Conservation (phyloP, 2,329 filamentous ascomycete species). For the Verticillium zaregamsianum region DNA sequence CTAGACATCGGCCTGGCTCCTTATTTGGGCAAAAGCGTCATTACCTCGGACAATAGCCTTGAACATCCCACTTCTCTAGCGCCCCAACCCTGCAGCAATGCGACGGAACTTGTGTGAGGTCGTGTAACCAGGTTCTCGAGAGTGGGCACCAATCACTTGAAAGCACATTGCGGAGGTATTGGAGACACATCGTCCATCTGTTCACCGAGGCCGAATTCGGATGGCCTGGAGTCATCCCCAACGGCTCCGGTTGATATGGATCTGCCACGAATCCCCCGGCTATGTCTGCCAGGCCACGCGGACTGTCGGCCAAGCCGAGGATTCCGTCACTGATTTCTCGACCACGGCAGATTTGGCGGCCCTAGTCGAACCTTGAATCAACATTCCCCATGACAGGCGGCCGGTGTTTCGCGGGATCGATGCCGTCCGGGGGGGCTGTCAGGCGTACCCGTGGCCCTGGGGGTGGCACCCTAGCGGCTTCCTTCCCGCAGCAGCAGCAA, state of each 20-base stretch:
- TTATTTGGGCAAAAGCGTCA: not conserved
- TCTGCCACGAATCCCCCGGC: not conserved
- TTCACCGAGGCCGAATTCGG: slow-evolving; percentile 2
- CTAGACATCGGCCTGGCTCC: not conserved
- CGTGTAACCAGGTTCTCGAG: not conserved
- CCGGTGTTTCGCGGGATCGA: not conserved
- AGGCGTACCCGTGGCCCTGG: not conserved
- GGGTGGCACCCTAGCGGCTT: not conserved
- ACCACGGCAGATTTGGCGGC: not conserved
- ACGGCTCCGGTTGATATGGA: not conserved
- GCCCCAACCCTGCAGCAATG: not conserved
- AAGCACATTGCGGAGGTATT: not conserved
- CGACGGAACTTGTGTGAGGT: not conserved
- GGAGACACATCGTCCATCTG: slow-evolving; percentile 1
- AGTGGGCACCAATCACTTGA: slow-evolving; percentile 1
- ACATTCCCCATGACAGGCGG: not conserved
- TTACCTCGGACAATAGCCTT: not conserved
- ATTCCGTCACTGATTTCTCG: not conserved
- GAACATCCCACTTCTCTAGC: not conserved
- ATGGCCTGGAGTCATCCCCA: not conserved
- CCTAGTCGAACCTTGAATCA: not conserved
- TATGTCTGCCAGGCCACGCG: not conserved
- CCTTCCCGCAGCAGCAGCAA: not conserved
- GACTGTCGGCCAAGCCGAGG: not conserved
- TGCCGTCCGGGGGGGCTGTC: not conserved